Conservation (phyloP, 768 basidiomycete species). For the Lepiota venenata region DNA sequence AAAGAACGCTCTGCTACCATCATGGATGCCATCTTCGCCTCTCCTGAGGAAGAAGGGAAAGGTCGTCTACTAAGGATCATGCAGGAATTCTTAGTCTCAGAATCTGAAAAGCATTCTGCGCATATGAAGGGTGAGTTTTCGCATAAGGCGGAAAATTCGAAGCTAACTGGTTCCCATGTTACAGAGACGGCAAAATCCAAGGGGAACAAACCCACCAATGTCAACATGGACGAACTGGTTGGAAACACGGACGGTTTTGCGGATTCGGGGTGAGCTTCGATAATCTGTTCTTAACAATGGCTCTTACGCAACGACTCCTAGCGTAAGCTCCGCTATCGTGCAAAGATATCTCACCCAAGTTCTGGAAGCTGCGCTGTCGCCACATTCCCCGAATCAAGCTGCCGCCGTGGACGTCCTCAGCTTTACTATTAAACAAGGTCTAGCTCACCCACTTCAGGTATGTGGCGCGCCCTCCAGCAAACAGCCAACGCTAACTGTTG, state of each 20-base stretch:
- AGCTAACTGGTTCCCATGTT: not conserved
- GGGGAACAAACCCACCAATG: slow-evolving; percentile 36
- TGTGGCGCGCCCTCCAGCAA: slow-evolving; percentile 11
- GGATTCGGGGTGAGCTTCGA: slow-evolving; percentile 82
- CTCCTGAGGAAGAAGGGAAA: slow-evolving; percentile 66
- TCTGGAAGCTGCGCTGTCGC: slow-evolving; percentile 74
- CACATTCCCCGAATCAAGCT: slow-evolving; percentile 65
- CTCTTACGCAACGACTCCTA: slow-evolving; percentile 26
- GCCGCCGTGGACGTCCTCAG: slow-evolving; percentile 88
- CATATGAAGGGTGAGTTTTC: slow-evolving; percentile 58
- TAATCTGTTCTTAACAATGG: not conserved
- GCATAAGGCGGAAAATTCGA: slow-evolving; percentile 1
- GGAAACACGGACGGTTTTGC: slow-evolving; percentile 96
- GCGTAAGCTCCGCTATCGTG: slow-evolving; percentile 91
- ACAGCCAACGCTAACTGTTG: not conserved
- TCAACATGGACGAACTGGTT: slow-evolving; percentile 92
- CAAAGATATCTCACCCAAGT: slow-evolving; percentile 89
- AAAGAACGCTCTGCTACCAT: slow-evolving; percentile 71
- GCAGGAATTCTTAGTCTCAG: slow-evolving; percentile 86
- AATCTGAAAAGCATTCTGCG: slow-evolving; percentile 72
- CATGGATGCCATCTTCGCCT: slow-evolving; percentile 88
- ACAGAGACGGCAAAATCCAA: slow-evolving; percentile 43
- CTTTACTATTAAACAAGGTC: slow-evolving; percentile 92
- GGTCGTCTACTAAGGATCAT: slow-evolving; percentile 81
- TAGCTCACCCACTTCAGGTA: slow-evolving; percentile 92